Conservation (phyloP, 768 basidiomycete genomes). For the Termitomyces sp. region DNA sequence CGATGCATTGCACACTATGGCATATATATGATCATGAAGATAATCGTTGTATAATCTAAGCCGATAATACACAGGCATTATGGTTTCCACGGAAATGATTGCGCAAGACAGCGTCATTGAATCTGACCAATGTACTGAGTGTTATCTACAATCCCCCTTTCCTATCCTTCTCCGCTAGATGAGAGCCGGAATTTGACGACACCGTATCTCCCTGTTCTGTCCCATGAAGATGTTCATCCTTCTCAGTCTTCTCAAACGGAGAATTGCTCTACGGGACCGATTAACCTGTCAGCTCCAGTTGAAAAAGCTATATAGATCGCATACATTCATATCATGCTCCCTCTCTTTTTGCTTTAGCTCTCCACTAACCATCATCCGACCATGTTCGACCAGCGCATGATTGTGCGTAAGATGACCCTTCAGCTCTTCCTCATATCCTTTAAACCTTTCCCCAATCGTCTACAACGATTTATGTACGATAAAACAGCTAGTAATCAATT, state of each 20-base stretch:
- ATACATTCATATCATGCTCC: conserved; percentile 18
- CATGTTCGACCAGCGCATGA: conserved; percentile 19
- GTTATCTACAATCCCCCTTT: conserved; percentile 9
- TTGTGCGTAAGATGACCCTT: conserved; percentile 27
- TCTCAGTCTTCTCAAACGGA: conserved; percentile 16
- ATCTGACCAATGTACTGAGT: not conserved
- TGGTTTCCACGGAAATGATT: not conserved
- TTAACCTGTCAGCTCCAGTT: not conserved
- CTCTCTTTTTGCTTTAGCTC: conserved; percentile 24
- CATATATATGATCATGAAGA: too few relatives aligned
- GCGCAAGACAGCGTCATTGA: not conserved
- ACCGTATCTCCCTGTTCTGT: conserved; percentile 24
- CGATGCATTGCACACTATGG: too few relatives aligned
- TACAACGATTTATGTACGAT: conserved; percentile 2
- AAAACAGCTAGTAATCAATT: not conserved
- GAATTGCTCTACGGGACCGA: conserved; percentile 3
- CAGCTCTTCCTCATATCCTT: conserved; percentile 27
- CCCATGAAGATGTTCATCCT: not conserved
- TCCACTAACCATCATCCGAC: conserved; percentile 26
- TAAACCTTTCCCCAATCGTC: conserved; percentile 26
- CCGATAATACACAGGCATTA: too few relatives aligned
- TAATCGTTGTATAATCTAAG: too few relatives aligned
- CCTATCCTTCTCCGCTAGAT: conserved; percentile 17
- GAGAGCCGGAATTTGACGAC: conserved; percentile 21
- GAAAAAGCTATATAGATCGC: not conserved